Conservation (phyloP, 306 rosid species). For the Fragaria ananassa region DNA sequence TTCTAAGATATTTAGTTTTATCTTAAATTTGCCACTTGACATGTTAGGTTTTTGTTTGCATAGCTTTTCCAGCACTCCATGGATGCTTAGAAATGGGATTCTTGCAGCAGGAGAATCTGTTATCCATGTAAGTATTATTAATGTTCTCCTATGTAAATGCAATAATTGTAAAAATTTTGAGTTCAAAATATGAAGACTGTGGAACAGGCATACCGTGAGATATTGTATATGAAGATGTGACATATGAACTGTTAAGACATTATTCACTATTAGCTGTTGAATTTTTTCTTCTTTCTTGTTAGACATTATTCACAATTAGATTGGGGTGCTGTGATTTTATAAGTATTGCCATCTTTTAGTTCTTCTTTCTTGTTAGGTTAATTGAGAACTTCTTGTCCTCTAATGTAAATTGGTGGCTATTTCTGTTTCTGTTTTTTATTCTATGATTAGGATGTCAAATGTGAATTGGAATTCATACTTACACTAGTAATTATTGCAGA, state of each 20-base stretch:
- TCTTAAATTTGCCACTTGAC: slow-evolving; percentile 22
- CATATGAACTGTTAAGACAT: background rate
- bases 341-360: background rate
- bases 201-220: background rate
- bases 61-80: slow-evolving; percentile 95
- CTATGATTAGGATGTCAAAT: background rate
- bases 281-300: too few species aligned
- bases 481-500: slow-evolving; percentile 45
- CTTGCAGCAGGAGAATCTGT: slow-evolving; percentile 72
- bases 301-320: background rate
- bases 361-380: background rate
- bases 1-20: slow-evolving; percentile 14
- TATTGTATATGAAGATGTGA: background rate
- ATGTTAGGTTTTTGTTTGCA: slow-evolving; percentile 27
- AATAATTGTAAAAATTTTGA: background rate
- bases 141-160: background rate
- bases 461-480: background rate
- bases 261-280: background rate
- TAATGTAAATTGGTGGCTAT: background rate
- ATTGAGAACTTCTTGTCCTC: background rate
- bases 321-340: background rate
- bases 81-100: slow-evolving; percentile 74
- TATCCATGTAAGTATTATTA: slow-evolving; percentile 59
- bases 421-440: background rate
- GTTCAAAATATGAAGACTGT: background rate